Percentiles rank a stretch among this genome's conserved stretches.
These are phyloP conservation scores for Rhizopus stolonifer DNA, from an alignment of 371 early-diverging fungal species.

Conservation along the genomic window DNA sequence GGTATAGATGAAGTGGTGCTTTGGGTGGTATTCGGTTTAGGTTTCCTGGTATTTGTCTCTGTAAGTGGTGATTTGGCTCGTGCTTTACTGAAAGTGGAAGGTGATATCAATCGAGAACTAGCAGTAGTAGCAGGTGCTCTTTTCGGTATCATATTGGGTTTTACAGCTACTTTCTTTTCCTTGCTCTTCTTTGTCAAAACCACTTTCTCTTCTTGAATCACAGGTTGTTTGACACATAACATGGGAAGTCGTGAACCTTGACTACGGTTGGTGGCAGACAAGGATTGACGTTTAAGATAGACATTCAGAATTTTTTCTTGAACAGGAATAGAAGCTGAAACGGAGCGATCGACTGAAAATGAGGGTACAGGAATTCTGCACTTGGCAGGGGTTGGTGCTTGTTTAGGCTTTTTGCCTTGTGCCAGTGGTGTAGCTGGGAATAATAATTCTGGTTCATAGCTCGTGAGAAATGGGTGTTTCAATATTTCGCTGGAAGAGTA, in stretches of 20 bases:
- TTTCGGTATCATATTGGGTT: background rate
- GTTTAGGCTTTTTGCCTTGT: slow-evolving; percentile 20
- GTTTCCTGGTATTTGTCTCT: slow-evolving; percentile 11
- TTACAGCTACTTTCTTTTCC: background rate
- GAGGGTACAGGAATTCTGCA: slow-evolving; percentile 43
- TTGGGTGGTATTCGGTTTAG: slow-evolving; percentile 4
- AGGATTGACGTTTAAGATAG: slow-evolving; percentile 36
- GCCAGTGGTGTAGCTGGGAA: slow-evolving; percentile 31
- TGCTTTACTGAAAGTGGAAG: background rate
- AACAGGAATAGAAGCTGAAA: slow-evolving; percentile 27
- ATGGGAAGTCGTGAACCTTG: slow-evolving; percentile 48
- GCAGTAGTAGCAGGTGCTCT: background rate
- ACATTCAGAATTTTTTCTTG: slow-evolving; percentile 37
- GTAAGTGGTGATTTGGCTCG: slow-evolving; percentile 7
- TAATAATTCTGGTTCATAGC: slow-evolving; percentile 39
- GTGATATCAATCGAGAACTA: slow-evolving; percentile 3
- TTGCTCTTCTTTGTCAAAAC: background rate
- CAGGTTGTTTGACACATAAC: slow-evolving; percentile 27
- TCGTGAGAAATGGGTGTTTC: slow-evolving; percentile 42
- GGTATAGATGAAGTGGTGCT: slow-evolving; percentile 3
- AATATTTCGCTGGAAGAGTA: slow-evolving; percentile 37
- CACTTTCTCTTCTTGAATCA: slow-evolving; percentile 5
- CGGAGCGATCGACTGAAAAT: slow-evolving; percentile 29
- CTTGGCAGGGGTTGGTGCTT: slow-evolving; percentile 16
- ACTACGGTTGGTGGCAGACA: slow-evolving; percentile 34